Conservation (phyloP, 1,139 yeast genomes). For the Suhomyces coccinellae region DNA sequence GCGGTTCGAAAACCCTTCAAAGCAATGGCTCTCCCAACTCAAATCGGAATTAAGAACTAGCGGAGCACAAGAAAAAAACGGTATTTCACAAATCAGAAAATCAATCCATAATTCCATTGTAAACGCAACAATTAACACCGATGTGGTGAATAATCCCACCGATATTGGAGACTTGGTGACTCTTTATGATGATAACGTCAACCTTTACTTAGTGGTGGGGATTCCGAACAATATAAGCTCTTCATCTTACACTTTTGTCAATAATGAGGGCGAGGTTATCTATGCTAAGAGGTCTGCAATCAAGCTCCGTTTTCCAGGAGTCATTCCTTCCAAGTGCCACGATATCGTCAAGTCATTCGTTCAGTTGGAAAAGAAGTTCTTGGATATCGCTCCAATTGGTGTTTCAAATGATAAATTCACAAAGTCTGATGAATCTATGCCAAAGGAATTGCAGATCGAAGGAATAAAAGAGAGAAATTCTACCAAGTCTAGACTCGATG, state of each 20-base stretch:
- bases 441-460: slow-evolving; percentile 20
- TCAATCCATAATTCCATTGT: slow-evolving; percentile 17
- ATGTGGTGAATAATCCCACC: slow-evolving; percentile 25
- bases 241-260: slow-evolving; percentile 49
- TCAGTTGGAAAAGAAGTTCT: slow-evolving; percentile 32
- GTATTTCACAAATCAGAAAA: slow-evolving; percentile 2
- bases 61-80: not conserved
- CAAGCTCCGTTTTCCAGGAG: slow-evolving; percentile 54
- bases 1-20: slow-evolving; percentile 23
- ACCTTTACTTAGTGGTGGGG: slow-evolving; percentile 35
- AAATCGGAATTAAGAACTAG: not conserved
- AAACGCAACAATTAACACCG: slow-evolving; percentile 30
- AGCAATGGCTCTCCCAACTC: slow-evolving; percentile 21
- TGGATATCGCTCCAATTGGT: slow-evolving; percentile 43
- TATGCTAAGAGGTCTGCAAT: slow-evolving; percentile 50
- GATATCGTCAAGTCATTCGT: slow-evolving; percentile 28
- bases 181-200: slow-evolving; percentile 30
- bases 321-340: slow-evolving; percentile 38
- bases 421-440: slow-evolving; percentile 25
- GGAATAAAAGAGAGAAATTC: slow-evolving; percentile 1
- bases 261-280: slow-evolving; percentile 55
- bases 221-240: slow-evolving; percentile 31
- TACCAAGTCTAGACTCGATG: not conserved
- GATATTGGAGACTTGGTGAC: slow-evolving; percentile 44
- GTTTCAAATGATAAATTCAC: slow-evolving; percentile 36